phyloP scores from a whole-genome alignment of 192 early-diverging fungal species.

The Chytriomyces sp. region DNA sequence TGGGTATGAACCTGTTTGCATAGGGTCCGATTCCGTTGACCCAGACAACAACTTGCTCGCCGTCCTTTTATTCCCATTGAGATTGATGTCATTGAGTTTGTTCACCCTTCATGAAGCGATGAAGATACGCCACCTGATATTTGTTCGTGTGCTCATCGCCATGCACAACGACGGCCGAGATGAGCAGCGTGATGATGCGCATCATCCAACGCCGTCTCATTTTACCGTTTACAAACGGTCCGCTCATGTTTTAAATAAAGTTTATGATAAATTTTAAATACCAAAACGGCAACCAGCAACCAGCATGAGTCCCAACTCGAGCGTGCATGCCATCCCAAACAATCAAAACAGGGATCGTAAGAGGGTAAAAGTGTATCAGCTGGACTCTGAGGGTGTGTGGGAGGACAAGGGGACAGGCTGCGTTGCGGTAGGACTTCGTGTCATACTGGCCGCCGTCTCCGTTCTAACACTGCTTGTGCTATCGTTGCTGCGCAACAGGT shows the following conservation, averaged over 20 bases:
- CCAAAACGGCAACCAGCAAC: too few relatives aligned
- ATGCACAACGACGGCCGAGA: neutral
- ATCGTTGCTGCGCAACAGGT: conserved; percentile 1
- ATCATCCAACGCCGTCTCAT: neutral
- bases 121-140: conserved; percentile 20
- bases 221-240: neutral
- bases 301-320: too few relatives aligned
- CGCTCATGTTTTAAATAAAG: too few relatives aligned
- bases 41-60: conserved; percentile 62
- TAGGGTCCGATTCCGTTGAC: conserved; percentile 33
- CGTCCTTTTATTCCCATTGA: conserved; percentile 21
- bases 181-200: neutral
- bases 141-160: conserved; percentile 42
- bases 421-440: conserved; percentile 7
- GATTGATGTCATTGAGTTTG: too few relatives aligned
- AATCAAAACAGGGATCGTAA: neutral
- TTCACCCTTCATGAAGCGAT: too few relatives aligned
- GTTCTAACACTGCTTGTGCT: conserved; percentile 55
- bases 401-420: conserved; percentile 83
- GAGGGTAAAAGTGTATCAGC: conserved; percentile 86
- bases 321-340: too few relatives aligned
- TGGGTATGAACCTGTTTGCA: conserved; percentile 47
- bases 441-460: conserved; percentile 24
- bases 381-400: conserved; percentile 75
- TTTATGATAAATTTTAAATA: too few relatives aligned